Base-by-base conservation (phyloP, 2,329 filamentous ascomycete species). In the Exophiala mesophila region DNA sequence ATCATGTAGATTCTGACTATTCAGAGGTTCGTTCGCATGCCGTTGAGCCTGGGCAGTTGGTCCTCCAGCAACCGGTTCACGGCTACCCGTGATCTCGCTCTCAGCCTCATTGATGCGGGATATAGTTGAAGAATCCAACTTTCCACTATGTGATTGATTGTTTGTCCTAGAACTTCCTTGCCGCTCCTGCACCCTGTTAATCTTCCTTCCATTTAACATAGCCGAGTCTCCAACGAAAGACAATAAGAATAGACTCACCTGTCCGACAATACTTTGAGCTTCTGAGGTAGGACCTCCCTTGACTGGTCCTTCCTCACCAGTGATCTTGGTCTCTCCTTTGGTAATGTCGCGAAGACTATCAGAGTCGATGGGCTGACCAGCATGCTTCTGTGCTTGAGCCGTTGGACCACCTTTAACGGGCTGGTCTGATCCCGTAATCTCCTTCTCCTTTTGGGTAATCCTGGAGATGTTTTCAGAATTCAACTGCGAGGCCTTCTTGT, bases 11-110 rank as follows among this genome's bases (percentile, higher is more conserved):
- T 58, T 57, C 44, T 62, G 39, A 2, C 56, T 36, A 12, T 56
- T 63, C 26, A 68, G 59, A 24, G 52, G 36, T 40, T 62, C 56
- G 17, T 52, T 50, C 15, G 51, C 53, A 40, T 69, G 65, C 24
- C 57, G 59, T 50, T 70, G 65, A 1, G 66, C 66, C 28, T 59
- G 57, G 2, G 66, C 65, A 0, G 65, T 68, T 1, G 66, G 66
- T 1, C 67, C 66, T 5, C 60, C 60, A 37, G 56, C 53, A 2
- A 61, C 55, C 5, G 66, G 65, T 6, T 55, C 41, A 4, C 58
- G 53, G 41, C 58, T 48, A 12, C 64, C 59, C 0, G 66, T 68
- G 30, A 67, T 39, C n/a, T 57, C 50, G 40, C 62, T 65, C 48
- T 70, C 66, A 1, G 63, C 62, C 1, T 56, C 53, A 1, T 61